Percentiles rank a stretch among this genome's conserved stretches.
Conservation (phyloP, 108 stramenopile species). For the Nitzschia sp. region DNA sequence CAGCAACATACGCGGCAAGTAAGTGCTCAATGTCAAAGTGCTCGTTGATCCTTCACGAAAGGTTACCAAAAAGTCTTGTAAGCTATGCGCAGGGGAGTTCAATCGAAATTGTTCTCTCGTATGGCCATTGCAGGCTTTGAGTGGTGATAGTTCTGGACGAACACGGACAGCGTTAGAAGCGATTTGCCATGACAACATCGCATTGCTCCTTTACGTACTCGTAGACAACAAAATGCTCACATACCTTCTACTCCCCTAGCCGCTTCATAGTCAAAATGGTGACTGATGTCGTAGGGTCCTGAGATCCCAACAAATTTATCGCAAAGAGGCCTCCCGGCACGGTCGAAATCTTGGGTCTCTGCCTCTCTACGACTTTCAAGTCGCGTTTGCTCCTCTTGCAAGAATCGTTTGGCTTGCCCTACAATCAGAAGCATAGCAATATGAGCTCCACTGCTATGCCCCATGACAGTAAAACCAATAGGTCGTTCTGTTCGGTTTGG, state of each 20-base stretch:
- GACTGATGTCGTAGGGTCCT: conserved; percentile 72
- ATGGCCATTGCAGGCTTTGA: conserved; percentile 72
- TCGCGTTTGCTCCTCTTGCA: neutral
- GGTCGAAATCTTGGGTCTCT: neutral
- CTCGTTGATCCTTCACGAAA: neutral
- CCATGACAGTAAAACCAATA: conserved; percentile 59
- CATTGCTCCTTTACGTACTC: too few relatives aligned
- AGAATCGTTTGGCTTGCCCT: conserved; percentile 33
- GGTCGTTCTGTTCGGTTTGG: conserved; percentile 12
- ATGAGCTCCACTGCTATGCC: conserved; percentile 83
- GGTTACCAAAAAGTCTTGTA: conserved; percentile 33
- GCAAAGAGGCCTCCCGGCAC: conserved; percentile 7
- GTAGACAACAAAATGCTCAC: neutral
- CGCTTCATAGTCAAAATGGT: conserved; percentile 88
- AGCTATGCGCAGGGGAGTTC: conserved; percentile 54
- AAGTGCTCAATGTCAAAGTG: neutral
- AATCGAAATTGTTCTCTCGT: conserved; percentile 52
- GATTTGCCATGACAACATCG: neutral
- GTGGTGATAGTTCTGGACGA: conserved; percentile 74
- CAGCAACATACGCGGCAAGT: conserved; percentile 46
- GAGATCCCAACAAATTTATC: conserved; percentile 69
- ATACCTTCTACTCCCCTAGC: conserved; percentile 73
- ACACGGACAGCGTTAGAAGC: too few relatives aligned
- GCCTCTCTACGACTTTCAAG: neutral
- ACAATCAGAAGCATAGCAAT: conserved; percentile 60